Evolutionary conservation across 1,284 basidiomycete species (phyloP).

Genomic region (Austropuccinia psidii): DNA sequence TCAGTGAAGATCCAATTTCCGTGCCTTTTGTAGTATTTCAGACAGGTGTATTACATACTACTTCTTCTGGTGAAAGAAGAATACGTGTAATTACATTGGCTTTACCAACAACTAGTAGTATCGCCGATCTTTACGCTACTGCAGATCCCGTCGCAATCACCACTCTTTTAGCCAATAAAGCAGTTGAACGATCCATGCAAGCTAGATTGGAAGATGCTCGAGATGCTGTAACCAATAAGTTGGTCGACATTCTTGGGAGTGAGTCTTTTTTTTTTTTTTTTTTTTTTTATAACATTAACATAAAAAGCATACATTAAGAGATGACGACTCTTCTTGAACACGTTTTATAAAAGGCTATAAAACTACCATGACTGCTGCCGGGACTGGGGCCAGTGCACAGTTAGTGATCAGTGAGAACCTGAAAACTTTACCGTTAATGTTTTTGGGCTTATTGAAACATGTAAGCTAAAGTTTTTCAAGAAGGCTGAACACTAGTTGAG

Average conservation of each 20-base stretch:
- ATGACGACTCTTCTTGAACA: not conserved
- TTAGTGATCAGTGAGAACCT: slow-evolving; percentile 84
- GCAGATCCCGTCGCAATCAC: slow-evolving; percentile 90
- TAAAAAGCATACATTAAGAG: not conserved
- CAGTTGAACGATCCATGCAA: slow-evolving; percentile 83
- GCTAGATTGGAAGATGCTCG: slow-evolving; percentile 83
- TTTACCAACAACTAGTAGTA: slow-evolving; percentile 81
- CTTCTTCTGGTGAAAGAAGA: slow-evolving; percentile 84
- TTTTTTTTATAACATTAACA: not conserved
- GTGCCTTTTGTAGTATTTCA: slow-evolving; percentile 91
- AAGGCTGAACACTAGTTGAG: not conserved
- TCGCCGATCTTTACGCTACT: slow-evolving; percentile 88
- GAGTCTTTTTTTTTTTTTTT: not conserved
- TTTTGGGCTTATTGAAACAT: slow-evolving; percentile 87
- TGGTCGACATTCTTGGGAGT: slow-evolving; percentile 75
- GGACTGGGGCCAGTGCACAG: slow-evolving; percentile 87
- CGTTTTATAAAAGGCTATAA: slow-evolving; percentile 60
- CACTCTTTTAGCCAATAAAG: slow-evolving; percentile 88
- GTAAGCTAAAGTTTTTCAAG: too few relatives aligned
- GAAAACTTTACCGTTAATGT: slow-evolving; percentile 82
- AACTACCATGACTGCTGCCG: slow-evolving; percentile 88
- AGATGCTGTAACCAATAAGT: slow-evolving; percentile 79
- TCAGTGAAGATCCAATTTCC: slow-evolving; percentile 76
- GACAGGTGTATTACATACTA: slow-evolving; percentile 91
- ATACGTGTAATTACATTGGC: slow-evolving; percentile 92